Evolutionary conservation across 2,329 filamentous ascomycete genomes (phyloP), one percentile per base, ranked within the genome.

Genomic region (Trichoderma lentiforme): DNA sequence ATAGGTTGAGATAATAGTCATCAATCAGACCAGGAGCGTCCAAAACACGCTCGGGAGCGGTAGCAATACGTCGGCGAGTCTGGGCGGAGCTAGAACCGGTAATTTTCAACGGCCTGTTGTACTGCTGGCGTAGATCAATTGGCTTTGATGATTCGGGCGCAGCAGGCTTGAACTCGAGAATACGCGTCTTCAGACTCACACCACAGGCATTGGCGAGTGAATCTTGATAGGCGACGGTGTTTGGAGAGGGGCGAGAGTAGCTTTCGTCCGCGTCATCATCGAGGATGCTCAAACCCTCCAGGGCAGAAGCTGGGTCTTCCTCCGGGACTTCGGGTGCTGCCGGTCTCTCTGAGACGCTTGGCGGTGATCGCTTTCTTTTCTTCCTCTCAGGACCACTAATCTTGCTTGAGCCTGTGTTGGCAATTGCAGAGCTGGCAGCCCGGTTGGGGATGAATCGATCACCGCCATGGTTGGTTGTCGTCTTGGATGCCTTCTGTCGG

Each of bases 141-240:
- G 96, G 96, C 88, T 97, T 98, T 39, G 95, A 97, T 7, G 96
- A 98, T 85, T 98, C 96, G 4, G 96, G 96, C n/a, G 96, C 90
- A 2, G 95, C 94, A 70, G 96, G 96, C 90, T 99, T 99, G 88
- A 98, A 99, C 73, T 96, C 93, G 66, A 99, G 92, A 77, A 99
- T 99, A 74, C 96, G 93, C 70, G 95, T 97, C 86, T 95, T 97
- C 74, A 97, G 89, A 79, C 91, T 95, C 74, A 99, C 94, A 71
- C 95, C 96, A 81, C 95, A 98, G 64, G 95, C 95, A 76, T 91
- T 91, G 60, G 95, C 95, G 60, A 98, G 86, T 3, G 94, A 95
- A 72, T 96, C 94, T 82, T 98, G 93, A 82, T 98, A 98, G 26
- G 95, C 95, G 68, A 93, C 90, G 3, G 93, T 91, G 82, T 96